These are phyloP conservation scores for Aureobasidium sp. DNA, from an alignment of 2,329 filamentous ascomycete genomes.

Conservation along the genomic window DNA sequence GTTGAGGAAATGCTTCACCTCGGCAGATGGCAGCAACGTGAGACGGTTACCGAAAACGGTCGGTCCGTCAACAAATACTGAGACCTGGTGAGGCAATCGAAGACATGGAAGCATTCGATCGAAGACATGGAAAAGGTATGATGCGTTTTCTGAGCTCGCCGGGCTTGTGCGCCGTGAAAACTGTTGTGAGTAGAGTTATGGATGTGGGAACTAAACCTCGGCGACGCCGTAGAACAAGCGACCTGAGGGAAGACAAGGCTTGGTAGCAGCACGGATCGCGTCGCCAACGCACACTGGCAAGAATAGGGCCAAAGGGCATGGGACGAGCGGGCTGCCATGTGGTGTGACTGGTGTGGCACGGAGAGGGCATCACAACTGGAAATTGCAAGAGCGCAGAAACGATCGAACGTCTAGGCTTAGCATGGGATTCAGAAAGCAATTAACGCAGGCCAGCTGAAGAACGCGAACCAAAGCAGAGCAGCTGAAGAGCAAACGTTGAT, in stretches of 20 bases:
- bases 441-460: too few species aligned
- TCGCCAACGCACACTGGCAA: too few species aligned
- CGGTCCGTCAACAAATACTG: background rate
- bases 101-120: background rate
- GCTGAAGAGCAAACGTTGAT: too few species aligned
- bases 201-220: background rate
- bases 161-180: background rate
- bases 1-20: background rate
- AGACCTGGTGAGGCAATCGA: background rate
- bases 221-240: background rate
- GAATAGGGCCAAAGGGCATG: too few species aligned
- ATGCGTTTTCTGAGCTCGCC: background rate
- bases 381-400: too few species aligned
- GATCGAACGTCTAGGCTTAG: too few species aligned
- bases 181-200: background rate
- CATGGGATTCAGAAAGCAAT: too few species aligned
- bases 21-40: background rate
- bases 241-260: background rate
- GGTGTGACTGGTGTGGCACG: too few species aligned
- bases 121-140: background rate
- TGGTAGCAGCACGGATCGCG: too few species aligned
- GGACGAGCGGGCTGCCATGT: too few species aligned
- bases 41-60: slow-evolving; percentile 1
- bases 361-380: too few species aligned
- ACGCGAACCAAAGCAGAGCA: too few species aligned